Percentiles rank a stretch among this genome's conserved stretches.
These are phyloP conservation scores for Stentor coeruleus DNA, from an alignment of 73 alveolate species.

Conservation along the genomic window DNA sequence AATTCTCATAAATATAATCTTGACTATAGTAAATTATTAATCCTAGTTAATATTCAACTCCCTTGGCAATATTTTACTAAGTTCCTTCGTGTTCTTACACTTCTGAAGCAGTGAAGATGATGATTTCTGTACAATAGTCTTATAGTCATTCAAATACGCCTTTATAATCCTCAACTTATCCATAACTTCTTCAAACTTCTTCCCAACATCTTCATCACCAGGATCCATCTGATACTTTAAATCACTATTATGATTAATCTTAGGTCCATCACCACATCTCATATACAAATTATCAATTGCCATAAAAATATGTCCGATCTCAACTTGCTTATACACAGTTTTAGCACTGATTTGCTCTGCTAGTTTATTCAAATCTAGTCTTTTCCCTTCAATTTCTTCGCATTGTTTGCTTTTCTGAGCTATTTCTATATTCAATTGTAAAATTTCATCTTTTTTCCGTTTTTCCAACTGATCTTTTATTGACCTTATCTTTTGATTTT, in stretches of 20 bases:
- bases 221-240: not conserved
- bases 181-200: not conserved
- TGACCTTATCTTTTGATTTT: slow-evolving; percentile 28
- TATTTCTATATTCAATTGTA: slow-evolving; percentile 47
- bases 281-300: slow-evolving; percentile 29
- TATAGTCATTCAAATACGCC: slow-evolving; percentile 22
- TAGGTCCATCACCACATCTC: slow-evolving; percentile 26
- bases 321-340: slow-evolving; percentile 11
- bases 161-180: slow-evolving; percentile 12
- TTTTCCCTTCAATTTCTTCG: slow-evolving; percentile 46
- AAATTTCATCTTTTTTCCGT: slow-evolving; percentile 36
- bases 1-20: no score
- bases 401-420: slow-evolving; percentile 31
- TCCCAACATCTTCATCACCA: not conserved
- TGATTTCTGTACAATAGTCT: not conserved
- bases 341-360: not conserved
- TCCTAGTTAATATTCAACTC: not conserved
- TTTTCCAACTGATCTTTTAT: slow-evolving; percentile 18
- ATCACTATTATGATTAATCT: slow-evolving; percentile 9
- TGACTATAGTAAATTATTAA: no score
- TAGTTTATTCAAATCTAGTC: slow-evolving; percentile 11
- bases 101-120: not conserved
- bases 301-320: slow-evolving; percentile 24
- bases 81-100: not conserved
- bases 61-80: not conserved